A percentile compares a stretch with the other conserved stretches of the same genome.
These are phyloP conservation scores for Saussurea involucrata DNA, from an alignment of 129 eudicot genomes.

Conservation along the genomic window DNA sequence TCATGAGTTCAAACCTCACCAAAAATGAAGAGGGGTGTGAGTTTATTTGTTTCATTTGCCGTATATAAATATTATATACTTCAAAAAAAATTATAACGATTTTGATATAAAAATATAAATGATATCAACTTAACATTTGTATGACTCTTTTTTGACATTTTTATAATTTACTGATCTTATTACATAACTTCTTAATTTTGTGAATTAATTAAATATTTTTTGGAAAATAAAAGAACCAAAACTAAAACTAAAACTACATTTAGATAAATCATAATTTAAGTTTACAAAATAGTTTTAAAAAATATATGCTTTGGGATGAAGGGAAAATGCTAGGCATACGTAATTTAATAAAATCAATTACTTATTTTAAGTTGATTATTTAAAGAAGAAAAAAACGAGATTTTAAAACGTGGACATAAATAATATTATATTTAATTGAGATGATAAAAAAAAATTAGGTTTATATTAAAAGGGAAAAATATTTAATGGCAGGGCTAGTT, in stretches of 20 bases:
- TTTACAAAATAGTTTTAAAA: too few relatives aligned
- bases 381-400: too few relatives aligned
- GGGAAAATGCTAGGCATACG: constrained; percentile 4
- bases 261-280: neutral
- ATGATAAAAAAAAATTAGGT: neutral
- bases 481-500: neutral
- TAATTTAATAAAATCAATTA: too few relatives aligned
- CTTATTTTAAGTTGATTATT: neutral
- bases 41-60: too few relatives aligned
- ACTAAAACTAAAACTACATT: neutral
- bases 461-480: neutral
- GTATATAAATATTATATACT: too few relatives aligned
- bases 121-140: neutral
- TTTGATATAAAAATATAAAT: neutral
- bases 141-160: neutral
- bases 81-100: neutral
- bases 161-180: neutral
- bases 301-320: too few relatives aligned
- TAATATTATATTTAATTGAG: neutral
- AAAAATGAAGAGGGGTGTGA: too few relatives aligned
- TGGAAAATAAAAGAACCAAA: neutral
- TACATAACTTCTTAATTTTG: neutral
- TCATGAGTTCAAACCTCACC: too few relatives aligned
- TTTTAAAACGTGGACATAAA: neutral
- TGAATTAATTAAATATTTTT: neutral